These are phyloP conservation scores for Jatropha curcas DNA, from an alignment of 345 rosid species.

Conservation along the genomic window DNA sequence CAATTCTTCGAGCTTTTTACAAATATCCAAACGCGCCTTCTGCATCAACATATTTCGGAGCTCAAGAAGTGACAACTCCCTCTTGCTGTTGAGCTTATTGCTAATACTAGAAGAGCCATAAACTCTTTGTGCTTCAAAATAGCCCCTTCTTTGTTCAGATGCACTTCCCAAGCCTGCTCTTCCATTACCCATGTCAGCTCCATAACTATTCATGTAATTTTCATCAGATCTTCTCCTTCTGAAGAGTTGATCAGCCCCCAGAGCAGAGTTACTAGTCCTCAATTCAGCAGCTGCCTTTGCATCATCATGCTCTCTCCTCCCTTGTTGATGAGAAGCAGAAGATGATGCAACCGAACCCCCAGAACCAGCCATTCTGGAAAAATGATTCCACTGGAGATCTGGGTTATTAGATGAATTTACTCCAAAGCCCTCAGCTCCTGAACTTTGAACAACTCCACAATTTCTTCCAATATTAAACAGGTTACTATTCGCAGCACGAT, in stretches of 20 bases:
- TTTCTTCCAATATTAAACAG: slow-evolving; percentile 28
- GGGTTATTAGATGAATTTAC: slow-evolving; percentile 30
- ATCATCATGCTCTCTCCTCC: slow-evolving; percentile 46
- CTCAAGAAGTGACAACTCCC: slow-evolving; percentile 51
- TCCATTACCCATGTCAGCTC: slow-evolving; percentile 38
- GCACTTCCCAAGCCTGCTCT: slow-evolving; percentile 25
- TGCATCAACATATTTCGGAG: slow-evolving; percentile 47
- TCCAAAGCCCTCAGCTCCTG: slow-evolving; percentile 5
- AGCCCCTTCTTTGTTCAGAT: slow-evolving; percentile 35
- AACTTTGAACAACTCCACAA: slow-evolving; percentile 15
- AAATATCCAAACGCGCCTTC: slow-evolving; percentile 48
- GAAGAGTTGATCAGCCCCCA: slow-evolving; percentile 33
- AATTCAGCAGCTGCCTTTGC: slow-evolving; percentile 26
- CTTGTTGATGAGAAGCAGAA: slow-evolving; percentile 34
- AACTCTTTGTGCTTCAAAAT: slow-evolving; percentile 30
- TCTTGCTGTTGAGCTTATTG: slow-evolving; percentile 31
- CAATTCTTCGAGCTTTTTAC: slow-evolving; percentile 47
- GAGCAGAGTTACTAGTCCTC: slow-evolving; percentile 27
- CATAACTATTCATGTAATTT: slow-evolving; percentile 21
- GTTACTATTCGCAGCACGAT: slow-evolving; percentile 28
- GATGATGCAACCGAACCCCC: slow-evolving; percentile 32
- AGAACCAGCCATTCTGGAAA: slow-evolving; percentile 37
- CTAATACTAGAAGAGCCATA: slow-evolving; percentile 35
- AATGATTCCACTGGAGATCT: slow-evolving; percentile 36
- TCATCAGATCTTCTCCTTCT: slow-evolving; percentile 55